A percentile compares a stretch with the other conserved stretches of the same genome.
These are phyloP conservation scores for Biscutella auriculata DNA, from an alignment of 441 rosid species.

Conservation along the genomic window DNA sequence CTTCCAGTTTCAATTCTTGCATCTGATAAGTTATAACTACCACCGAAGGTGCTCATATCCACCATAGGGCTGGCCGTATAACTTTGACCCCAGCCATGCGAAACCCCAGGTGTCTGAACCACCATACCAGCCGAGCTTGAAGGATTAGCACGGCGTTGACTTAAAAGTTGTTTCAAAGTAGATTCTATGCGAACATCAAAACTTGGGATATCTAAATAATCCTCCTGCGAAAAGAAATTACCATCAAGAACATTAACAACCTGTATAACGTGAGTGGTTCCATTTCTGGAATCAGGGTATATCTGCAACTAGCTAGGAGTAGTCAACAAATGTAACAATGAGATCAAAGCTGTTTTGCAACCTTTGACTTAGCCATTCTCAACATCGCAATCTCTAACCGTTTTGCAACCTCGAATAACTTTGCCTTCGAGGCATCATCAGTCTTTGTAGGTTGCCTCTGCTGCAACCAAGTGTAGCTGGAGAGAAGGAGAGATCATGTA, in stretches of 20 bases:
- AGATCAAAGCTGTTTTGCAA: slow-evolving; percentile 13
- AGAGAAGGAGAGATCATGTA: slow-evolving; percentile 10
- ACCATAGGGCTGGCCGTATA: slow-evolving; percentile 43
- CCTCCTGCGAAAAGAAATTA: slow-evolving; percentile 46
- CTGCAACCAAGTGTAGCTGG: slow-evolving; percentile 46
- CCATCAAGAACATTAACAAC: background rate
- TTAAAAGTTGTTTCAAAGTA: slow-evolving; percentile 31
- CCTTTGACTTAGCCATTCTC: slow-evolving; percentile 63
- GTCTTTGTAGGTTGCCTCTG: slow-evolving; percentile 43
- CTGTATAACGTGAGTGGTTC: background rate
- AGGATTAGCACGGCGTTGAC: slow-evolving; percentile 47
- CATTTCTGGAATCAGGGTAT: background rate
- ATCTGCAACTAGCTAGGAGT: background rate
- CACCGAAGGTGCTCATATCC: slow-evolving; percentile 40
- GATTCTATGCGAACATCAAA: slow-evolving; percentile 50
- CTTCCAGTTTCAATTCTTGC: slow-evolving; percentile 39
- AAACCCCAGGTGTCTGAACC: slow-evolving; percentile 91
- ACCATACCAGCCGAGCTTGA: slow-evolving; percentile 40
- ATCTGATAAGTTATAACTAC: slow-evolving; percentile 41
- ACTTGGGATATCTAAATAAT: slow-evolving; percentile 52
- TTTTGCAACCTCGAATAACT: slow-evolving; percentile 49
- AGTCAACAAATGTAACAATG: slow-evolving; percentile 8
- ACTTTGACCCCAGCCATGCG: slow-evolving; percentile 51
- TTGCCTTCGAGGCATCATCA: slow-evolving; percentile 39
- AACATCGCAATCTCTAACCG: slow-evolving; percentile 72